Conservation (phyloP, 305 asterid species). For the Petunia hybrid region DNA sequence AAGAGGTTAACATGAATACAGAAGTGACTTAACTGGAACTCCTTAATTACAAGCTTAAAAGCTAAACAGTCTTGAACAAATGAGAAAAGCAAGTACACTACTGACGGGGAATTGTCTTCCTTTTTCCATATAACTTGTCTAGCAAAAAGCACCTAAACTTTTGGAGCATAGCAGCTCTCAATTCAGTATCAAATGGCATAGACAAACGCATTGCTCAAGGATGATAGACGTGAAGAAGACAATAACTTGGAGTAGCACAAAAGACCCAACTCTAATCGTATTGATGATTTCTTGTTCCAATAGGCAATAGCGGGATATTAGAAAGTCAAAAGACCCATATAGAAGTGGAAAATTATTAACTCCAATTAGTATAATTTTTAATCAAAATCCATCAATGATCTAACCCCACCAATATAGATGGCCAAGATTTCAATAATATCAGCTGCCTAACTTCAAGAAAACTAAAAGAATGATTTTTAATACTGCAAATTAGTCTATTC, state of each 20-base stretch:
- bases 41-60: not conserved
- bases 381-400: not conserved
- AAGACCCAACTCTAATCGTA: not conserved
- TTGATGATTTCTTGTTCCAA: constrained; percentile 14
- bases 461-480: not conserved
- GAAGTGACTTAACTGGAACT: not conserved
- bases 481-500: constrained; percentile 6
- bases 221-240: not conserved
- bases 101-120: not conserved
- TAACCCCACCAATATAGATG: not conserved
- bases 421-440: not conserved
- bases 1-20: not conserved
- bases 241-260: not conserved
- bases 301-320: constrained; percentile 2
- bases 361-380: not conserved
- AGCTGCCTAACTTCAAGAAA: not conserved
- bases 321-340: not conserved
- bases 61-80: constrained; percentile 7
- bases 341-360: not conserved
- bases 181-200: not conserved
- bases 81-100: not conserved
- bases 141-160: not conserved
- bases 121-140: not conserved
- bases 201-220: not conserved
- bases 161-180: not conserved